Evolutionary conservation across 805 yeast species (phyloP).

Genomic region (Candida xyloterini): DNA sequence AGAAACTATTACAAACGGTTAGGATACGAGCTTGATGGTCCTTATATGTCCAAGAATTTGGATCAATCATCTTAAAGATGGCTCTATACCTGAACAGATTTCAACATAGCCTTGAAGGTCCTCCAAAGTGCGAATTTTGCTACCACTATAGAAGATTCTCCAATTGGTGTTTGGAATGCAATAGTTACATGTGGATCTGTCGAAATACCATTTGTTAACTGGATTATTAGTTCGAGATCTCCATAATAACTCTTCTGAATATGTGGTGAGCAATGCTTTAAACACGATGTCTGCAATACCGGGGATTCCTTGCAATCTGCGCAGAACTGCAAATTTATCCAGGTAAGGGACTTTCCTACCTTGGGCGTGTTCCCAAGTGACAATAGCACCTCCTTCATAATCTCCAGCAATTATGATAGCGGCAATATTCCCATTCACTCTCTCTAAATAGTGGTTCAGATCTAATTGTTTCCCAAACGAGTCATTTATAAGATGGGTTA

Average conservation of each 20-base stretch:
- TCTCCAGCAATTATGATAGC: slow-evolving; percentile 85
- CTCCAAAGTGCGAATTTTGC: slow-evolving; percentile 27
- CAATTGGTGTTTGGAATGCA: slow-evolving; percentile 39
- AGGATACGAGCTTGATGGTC: slow-evolving; percentile 93
- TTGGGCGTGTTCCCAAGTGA: slow-evolving; percentile 66
- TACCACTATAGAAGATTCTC: slow-evolving; percentile 44
- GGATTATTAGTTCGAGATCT: slow-evolving; percentile 84
- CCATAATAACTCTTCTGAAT: slow-evolving; percentile 80
- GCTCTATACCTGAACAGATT: slow-evolving; percentile 55
- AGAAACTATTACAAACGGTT: slow-evolving; percentile 90
- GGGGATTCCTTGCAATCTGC: slow-evolving; percentile 81
- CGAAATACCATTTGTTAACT: slow-evolving; percentile 97
- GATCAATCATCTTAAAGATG: slow-evolving; percentile 40
- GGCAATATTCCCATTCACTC: slow-evolving; percentile 68
- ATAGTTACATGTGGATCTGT: slow-evolving; percentile 73
- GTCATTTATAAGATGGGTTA: slow-evolving; percentile 65
- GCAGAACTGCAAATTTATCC: slow-evolving; percentile 91
- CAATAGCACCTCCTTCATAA: slow-evolving; percentile 91
- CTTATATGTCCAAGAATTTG: slow-evolving; percentile 82
- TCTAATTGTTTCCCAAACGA: slow-evolving; percentile 75
- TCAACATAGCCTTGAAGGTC: slow-evolving; percentile 47
- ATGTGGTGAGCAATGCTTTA: slow-evolving; percentile 67
- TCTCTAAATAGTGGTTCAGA: slow-evolving; percentile 56
- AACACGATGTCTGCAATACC: slow-evolving; percentile 93
- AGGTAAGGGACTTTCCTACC: slow-evolving; percentile 60